Conservation (phyloP, 371 early-diverging fungal genomes). For the Mortierella sp. region DNA sequence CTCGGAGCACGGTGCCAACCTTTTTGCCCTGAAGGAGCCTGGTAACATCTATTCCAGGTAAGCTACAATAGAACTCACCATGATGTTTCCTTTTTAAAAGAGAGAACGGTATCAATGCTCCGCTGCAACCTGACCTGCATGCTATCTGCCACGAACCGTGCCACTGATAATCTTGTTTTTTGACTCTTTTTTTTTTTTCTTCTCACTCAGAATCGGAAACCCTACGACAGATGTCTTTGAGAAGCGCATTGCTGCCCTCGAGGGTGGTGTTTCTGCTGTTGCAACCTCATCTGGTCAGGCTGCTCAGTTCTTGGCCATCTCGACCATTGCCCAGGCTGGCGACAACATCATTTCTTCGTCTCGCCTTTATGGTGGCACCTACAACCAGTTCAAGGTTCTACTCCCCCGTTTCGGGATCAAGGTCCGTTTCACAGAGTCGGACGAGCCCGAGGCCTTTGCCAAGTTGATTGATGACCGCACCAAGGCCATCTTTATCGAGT, state of each 20-base stretch:
- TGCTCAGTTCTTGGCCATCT: constrained; percentile 84
- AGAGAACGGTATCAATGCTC: not conserved
- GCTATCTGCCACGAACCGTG: too few species aligned
- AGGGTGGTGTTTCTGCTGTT: constrained; percentile 74
- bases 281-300: constrained; percentile 82
- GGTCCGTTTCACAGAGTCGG: constrained; percentile 78
- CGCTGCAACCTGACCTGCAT: not conserved
- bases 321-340: constrained; percentile 78
- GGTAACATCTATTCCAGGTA: constrained; percentile 86
- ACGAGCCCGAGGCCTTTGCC: constrained; percentile 74
- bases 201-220: constrained; percentile 70
- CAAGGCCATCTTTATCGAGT: constrained; percentile 87
- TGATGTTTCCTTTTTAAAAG: not conserved
- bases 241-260: constrained; percentile 88
- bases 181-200: not conserved
- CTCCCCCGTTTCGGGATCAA: constrained; percentile 85
- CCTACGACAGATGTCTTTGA: constrained; percentile 92
- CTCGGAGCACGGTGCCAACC: constrained; percentile 80
- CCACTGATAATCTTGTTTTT: not conserved
- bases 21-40: constrained; percentile 74
- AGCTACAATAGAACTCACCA: not conserved
- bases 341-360: constrained; percentile 87
- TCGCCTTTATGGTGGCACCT: constrained; percentile 88
- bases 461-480: constrained; percentile 85
- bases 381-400: constrained; percentile 87